Percentiles rank a stretch among this genome's conserved stretches.
Evolutionary conservation across 441 rosid species (phyloP).

Genomic region (Geranium incanum): DNA sequence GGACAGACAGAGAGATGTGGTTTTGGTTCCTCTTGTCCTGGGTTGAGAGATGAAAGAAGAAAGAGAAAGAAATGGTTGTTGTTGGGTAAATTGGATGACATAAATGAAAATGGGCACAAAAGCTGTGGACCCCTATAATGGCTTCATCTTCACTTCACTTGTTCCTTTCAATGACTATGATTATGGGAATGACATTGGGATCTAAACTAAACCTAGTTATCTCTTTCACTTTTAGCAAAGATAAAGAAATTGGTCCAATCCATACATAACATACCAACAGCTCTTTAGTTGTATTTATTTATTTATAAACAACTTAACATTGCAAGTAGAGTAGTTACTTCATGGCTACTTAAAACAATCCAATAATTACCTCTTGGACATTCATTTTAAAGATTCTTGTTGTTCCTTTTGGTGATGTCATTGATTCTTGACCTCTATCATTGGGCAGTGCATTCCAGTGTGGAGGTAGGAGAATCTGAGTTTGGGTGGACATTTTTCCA

Average conservation of each 20-base stretch:
- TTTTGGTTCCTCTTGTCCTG: neutral
- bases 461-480: neutral
- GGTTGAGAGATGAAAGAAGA: neutral
- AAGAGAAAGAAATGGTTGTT: neutral
- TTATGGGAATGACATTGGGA: neutral
- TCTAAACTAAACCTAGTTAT: neutral
- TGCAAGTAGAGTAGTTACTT: too few species aligned
- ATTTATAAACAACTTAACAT: too few species aligned
- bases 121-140: neutral
- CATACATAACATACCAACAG: neutral
- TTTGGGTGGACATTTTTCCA: neutral
- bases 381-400: neutral
- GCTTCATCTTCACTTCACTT: neutral
- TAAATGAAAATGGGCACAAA: neutral
- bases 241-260: neutral
- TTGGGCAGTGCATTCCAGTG: neutral
- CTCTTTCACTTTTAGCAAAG: constrained; percentile 1
- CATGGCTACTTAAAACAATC: too few species aligned
- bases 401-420: neutral
- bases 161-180: neutral
- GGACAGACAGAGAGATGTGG: too few species aligned
- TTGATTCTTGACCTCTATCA: neutral
- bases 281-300: neutral
- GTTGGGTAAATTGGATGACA: neutral
- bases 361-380: too few species aligned